phyloP scores from a whole-genome alignment of 495 filamentous ascomycete species.

The Neurospora sp. region DNA sequence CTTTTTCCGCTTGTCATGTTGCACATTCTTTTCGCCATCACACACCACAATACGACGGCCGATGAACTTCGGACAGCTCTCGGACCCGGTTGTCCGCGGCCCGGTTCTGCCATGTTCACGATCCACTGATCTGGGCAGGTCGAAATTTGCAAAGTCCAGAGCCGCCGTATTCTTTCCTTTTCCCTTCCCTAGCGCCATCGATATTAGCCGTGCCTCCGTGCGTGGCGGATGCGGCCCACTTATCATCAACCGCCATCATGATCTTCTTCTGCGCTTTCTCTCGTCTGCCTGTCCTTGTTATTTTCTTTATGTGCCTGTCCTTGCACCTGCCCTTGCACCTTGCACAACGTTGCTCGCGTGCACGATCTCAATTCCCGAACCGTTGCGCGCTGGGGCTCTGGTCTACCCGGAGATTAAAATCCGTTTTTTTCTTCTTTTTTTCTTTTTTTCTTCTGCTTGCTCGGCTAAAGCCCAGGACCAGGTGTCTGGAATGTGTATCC shows the following conservation, averaged over 20 bases:
- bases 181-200: background rate
- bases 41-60: background rate
- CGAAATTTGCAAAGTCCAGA: background rate
- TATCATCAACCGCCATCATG: background rate
- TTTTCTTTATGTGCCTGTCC: background rate
- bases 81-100: background rate
- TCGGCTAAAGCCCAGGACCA: background rate
- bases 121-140: background rate
- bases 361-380: background rate
- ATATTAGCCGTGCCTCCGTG: background rate
- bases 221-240: background rate
- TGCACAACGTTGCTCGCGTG: background rate
- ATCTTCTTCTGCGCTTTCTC: background rate
- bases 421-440: background rate
- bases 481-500: background rate
- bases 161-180: background rate
- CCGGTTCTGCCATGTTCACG: background rate
- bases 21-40: background rate
- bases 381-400: background rate
- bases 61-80: background rate
- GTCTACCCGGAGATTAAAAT: background rate
- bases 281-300: background rate
- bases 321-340: background rate
- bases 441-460: background rate
- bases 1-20: background rate